A percentile compares a stretch with the other conserved stretches of the same genome.
These are phyloP conservation scores for Sarocladium kiliense DNA, from an alignment of 2,329 filamentous ascomycete genomes.

Conservation along the genomic window DNA sequence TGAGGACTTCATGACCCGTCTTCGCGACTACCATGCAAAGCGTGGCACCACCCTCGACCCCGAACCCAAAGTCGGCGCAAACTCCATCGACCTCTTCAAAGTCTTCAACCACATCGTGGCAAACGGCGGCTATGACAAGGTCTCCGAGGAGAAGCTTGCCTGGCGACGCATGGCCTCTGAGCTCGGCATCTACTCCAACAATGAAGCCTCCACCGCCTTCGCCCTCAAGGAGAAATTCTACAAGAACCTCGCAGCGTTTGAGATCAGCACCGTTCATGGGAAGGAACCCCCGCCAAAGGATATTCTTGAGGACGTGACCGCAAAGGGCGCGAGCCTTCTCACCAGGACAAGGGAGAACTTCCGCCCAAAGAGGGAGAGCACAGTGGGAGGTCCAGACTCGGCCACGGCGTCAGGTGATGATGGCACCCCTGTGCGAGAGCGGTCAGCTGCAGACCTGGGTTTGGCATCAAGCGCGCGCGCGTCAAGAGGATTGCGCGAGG, in stretches of 20 bases:
- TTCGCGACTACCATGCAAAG: constrained; percentile 70
- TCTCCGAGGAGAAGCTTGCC: constrained; percentile 76
- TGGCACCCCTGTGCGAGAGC: constrained; percentile 51
- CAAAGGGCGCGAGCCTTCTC: constrained; percentile 76
- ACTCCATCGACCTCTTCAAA: constrained; percentile 70
- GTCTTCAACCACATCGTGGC: constrained; percentile 73
- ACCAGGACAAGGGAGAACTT: constrained; percentile 76
- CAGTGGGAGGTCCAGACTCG: constrained; percentile 47
- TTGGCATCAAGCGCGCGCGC: constrained; percentile 51
- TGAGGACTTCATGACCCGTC: constrained; percentile 69
- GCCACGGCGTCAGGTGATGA: constrained; percentile 53
- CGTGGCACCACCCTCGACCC: constrained; percentile 75
- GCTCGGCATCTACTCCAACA: constrained; percentile 68
- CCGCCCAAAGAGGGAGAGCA: constrained; percentile 40
- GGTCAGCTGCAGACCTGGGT: constrained; percentile 36
- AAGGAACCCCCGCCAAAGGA: constrained; percentile 82
- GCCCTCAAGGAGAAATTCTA: constrained; percentile 84
- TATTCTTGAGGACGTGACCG: constrained; percentile 81
- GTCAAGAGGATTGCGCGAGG: constrained; percentile 67
- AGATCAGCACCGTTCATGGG: constrained; percentile 72
- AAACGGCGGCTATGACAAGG: constrained; percentile 80
- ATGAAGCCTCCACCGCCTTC: constrained; percentile 80
- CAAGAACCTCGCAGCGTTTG: constrained; percentile 82
- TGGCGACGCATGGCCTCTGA: constrained; percentile 78
- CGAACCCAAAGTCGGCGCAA: constrained; percentile 74